Evolutionary conservation across 2,329 filamentous ascomycete species (phyloP).

Genomic region (Hortaea werneckii): DNA sequence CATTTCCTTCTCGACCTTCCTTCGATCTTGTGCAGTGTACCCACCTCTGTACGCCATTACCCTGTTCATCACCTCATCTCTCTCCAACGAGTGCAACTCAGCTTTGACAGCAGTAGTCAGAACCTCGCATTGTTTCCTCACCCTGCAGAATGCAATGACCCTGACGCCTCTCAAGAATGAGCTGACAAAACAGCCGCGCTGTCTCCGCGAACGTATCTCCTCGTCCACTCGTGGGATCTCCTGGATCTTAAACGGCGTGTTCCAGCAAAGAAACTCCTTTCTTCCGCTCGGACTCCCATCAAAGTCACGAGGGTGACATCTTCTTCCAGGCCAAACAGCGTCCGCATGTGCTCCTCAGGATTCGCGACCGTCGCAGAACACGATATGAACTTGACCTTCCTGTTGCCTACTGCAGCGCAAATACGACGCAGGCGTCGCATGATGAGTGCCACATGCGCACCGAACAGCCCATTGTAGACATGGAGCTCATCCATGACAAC

Average conservation of each 20-base stretch:
- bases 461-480: conserved; percentile 91
- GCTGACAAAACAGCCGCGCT: conserved; percentile 80
- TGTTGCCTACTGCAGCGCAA: conserved; percentile 83
- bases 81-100: conserved; percentile 63
- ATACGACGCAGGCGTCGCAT: conserved; percentile 82
- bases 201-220: conserved; percentile 75
- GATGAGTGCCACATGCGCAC: conserved; percentile 86
- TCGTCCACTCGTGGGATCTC: conserved; percentile 75
- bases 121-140: conserved; percentile 80
- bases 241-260: conserved; percentile 85
- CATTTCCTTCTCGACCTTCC: conserved; percentile 88
- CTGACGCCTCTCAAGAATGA: conserved; percentile 77
- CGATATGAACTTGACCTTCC: conserved; percentile 77
- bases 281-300: conserved; percentile 87
- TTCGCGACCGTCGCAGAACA: conserved; percentile 96
- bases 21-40: conserved; percentile 82
- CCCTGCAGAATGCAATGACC: conserved; percentile 84
- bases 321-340: conserved; percentile 80
- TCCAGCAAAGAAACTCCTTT: conserved; percentile 97
- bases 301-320: conserved; percentile 75
- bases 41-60: conserved; percentile 96
- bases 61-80: conserved; percentile 62
- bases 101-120: conserved; percentile 69
- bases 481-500: conserved; percentile 83
- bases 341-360: conserved; percentile 80